phyloP scores from a whole-genome alignment of 2,329 filamentous ascomycete genomes.

The Pestalotiopsis sp. region DNA sequence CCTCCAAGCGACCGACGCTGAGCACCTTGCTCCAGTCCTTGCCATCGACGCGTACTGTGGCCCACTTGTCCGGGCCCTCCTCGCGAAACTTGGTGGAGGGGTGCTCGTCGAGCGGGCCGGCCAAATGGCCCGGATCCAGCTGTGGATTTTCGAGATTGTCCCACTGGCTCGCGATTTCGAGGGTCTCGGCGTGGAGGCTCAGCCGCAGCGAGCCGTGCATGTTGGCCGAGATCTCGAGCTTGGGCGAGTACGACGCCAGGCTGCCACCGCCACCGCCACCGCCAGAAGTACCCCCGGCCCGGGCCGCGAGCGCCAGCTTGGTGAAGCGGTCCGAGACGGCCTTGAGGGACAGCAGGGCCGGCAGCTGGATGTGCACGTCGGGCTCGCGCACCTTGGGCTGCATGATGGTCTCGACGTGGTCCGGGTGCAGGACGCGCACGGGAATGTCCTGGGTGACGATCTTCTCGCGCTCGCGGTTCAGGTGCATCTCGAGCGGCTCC shows the following conservation, averaged over 20 bases:
- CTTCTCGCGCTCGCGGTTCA: slow-evolving; percentile 78
- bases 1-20: slow-evolving; percentile 86
- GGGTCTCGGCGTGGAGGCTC: slow-evolving; percentile 78
- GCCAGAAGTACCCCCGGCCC: slow-evolving; percentile 19
- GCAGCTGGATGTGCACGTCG: slow-evolving; percentile 91
- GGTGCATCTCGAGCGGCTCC: slow-evolving; percentile 58
- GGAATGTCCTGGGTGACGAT: slow-evolving; percentile 95
- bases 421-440: slow-evolving; percentile 83
- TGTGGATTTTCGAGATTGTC: slow-evolving; percentile 83
- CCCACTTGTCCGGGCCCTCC: slow-evolving; percentile 81
- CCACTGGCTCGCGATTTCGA: slow-evolving; percentile 87
- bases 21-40: slow-evolving; percentile 94
- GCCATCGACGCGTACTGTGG: slow-evolving; percentile 87
- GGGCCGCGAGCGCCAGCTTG: slow-evolving; percentile 67
- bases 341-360: slow-evolving; percentile 85
- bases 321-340: slow-evolving; percentile 95
- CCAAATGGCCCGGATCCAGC: slow-evolving; percentile 76
- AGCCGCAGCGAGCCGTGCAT: slow-evolving; percentile 89
- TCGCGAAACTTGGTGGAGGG: slow-evolving; percentile 80
- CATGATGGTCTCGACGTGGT: slow-evolving; percentile 88
- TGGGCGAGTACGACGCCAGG: slow-evolving; percentile 46
- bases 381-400: slow-evolving; percentile 90
- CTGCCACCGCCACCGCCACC: slow-evolving; percentile 32
- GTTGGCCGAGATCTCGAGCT: slow-evolving; percentile 87
- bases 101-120: slow-evolving; percentile 74